Evolutionary conservation across 225 moss, liverwort and hornwort species (phyloP).

Genomic region (Antitrichia curtipendula): DNA sequence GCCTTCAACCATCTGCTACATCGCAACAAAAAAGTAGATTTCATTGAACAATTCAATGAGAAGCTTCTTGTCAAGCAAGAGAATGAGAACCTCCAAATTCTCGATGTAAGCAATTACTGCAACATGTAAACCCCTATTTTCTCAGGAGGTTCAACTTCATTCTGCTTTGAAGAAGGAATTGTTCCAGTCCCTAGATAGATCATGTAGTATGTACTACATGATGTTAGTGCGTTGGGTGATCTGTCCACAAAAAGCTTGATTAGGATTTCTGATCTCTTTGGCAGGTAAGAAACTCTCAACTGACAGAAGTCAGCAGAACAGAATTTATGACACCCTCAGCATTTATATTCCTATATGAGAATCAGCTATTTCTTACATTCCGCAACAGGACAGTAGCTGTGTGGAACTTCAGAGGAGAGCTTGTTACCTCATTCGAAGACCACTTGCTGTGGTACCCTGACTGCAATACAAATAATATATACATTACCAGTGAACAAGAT

Average conservation of each 20-base stretch:
- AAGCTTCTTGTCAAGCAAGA: slow-evolving; percentile 96
- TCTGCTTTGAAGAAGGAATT: background rate
- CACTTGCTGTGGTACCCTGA: slow-evolving; percentile 97
- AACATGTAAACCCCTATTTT: background rate
- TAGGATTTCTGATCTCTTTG: background rate
- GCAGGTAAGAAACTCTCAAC: slow-evolving; percentile 92
- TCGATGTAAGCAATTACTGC: slow-evolving; percentile 46
- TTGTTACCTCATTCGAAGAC: slow-evolving; percentile 95
- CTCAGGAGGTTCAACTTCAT: background rate
- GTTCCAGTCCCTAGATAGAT: background rate
- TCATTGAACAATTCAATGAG: slow-evolving; percentile 98
- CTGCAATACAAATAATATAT: slow-evolving; percentile 97
- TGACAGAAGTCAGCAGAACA: slow-evolving; percentile 98
- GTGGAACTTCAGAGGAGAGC: slow-evolving; percentile 99
- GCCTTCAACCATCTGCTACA: slow-evolving; percentile 87
- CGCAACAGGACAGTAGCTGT: slow-evolving; percentile 98
- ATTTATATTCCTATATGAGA: slow-evolving; percentile 94
- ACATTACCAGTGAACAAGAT: slow-evolving; percentile 96
- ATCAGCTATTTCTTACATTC: slow-evolving; percentile 91
- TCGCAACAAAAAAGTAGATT: slow-evolving; percentile 94
- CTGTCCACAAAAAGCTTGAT: background rate
- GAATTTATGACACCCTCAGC: slow-evolving; percentile 99
- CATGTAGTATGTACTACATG: background rate
- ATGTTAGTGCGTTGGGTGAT: background rate
- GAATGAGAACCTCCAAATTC: slow-evolving; percentile 95